Conservation (phyloP, 2,329 filamentous ascomycete genomes). For the Tolypocladium pustulatum region DNA sequence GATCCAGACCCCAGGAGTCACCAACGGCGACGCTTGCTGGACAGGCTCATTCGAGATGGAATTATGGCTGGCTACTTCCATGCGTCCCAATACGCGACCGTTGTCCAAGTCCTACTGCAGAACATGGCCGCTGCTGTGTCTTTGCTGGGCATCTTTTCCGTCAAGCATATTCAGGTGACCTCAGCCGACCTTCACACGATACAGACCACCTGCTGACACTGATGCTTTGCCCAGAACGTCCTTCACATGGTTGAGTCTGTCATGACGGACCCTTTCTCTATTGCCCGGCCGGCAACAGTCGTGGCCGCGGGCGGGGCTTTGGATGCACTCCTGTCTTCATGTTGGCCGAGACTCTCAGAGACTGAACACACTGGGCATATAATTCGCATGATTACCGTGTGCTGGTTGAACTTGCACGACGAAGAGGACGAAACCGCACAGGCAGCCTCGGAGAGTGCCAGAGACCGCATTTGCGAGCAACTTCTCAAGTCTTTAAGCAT, state of each 20-base stretch:
- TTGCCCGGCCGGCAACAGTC: constrained; percentile 42
- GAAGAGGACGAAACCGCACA: constrained; percentile 8
- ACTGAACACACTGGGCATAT: constrained; percentile 51
- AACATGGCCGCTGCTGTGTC: constrained; percentile 39
- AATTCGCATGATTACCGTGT: constrained; percentile 48
- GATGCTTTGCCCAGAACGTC: constrained; percentile 37
- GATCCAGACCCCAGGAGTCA: constrained; percentile 13
- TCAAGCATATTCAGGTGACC: constrained; percentile 56
- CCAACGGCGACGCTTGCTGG: constrained; percentile 30
- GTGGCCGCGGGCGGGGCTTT: constrained; percentile 41
- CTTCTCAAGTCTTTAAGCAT: constrained; percentile 10
- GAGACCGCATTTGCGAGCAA: constrained; percentile 6
- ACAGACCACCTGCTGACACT: constrained; percentile 4
- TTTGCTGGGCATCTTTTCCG: constrained; percentile 48
- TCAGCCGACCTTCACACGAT: background rate
- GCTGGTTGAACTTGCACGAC: constrained; percentile 49
- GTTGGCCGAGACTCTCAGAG: constrained; percentile 55
- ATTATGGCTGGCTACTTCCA: constrained; percentile 46
- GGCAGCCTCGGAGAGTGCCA: background rate
- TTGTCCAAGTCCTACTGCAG: constrained; percentile 46
- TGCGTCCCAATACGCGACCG: constrained; percentile 43
- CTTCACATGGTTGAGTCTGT: constrained; percentile 56
- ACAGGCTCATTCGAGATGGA: constrained; percentile 45
- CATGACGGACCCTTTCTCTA: constrained; percentile 58
- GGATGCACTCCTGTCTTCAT: constrained; percentile 46